Percentiles rank a stretch among this genome's conserved stretches.
Evolutionary conservation across 805 yeast genomes (phyloP).

Genomic region (Metschnikowia vanudenii): DNA sequence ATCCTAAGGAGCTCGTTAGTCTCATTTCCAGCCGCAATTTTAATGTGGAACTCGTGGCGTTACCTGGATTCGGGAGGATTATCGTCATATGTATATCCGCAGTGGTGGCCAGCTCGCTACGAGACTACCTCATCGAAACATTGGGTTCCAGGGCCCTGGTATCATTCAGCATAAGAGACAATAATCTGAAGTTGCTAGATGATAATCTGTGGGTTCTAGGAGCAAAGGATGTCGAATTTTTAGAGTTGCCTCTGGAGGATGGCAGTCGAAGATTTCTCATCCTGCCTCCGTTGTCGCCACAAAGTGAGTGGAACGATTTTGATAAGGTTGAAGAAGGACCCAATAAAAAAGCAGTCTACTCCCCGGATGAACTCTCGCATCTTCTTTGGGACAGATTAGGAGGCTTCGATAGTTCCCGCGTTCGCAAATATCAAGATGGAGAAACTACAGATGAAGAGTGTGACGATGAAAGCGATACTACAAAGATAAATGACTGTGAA

Average conservation of each 20-base stretch:
- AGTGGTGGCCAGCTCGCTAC: slow-evolving; percentile 23
- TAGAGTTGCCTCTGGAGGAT: slow-evolving; percentile 41
- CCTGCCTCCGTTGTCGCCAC: slow-evolving; percentile 47
- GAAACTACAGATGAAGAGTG: slow-evolving; percentile 12
- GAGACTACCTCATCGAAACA: slow-evolving; percentile 16
- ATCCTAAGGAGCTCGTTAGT: slow-evolving; percentile 28
- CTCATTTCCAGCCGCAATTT: slow-evolving; percentile 25
- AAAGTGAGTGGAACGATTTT: slow-evolving; percentile 45
- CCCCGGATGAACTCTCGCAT: slow-evolving; percentile 42
- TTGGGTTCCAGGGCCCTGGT: slow-evolving; percentile 20
- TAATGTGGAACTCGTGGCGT: slow-evolving; percentile 33
- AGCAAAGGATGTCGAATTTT: slow-evolving; percentile 24
- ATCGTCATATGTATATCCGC: slow-evolving; percentile 32
- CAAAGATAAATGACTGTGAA: not conserved
- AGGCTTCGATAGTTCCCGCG: slow-evolving; percentile 36
- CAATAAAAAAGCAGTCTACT: slow-evolving; percentile 31
- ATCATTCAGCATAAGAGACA: slow-evolving; percentile 37
- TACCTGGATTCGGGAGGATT: slow-evolving; percentile 34
- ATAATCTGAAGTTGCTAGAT: slow-evolving; percentile 18
- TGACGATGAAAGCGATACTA: slow-evolving; percentile 4
- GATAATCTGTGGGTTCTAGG: slow-evolving; percentile 18
- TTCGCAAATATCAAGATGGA: slow-evolving; percentile 28
- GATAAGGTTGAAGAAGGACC: slow-evolving; percentile 43
- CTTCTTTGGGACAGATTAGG: slow-evolving; percentile 45
- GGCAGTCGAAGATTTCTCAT: slow-evolving; percentile 40